phyloP scores from a whole-genome alignment of 331 rosid species.

The Phaseolus coccineus region DNA sequence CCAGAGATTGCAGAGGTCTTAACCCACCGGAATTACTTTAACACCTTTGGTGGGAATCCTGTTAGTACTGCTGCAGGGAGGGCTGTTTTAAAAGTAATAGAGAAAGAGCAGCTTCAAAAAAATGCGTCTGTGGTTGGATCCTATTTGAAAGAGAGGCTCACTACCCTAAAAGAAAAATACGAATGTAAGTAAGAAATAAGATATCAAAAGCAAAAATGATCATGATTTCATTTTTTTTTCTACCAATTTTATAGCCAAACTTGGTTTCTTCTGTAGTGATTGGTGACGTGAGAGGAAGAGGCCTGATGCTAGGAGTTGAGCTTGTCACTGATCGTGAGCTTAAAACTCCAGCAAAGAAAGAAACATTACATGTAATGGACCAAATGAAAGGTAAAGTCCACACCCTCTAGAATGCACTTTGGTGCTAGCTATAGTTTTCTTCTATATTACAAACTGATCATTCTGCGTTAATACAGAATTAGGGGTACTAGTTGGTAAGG shows the following conservation, averaged over 20 bases:
- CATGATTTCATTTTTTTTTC: not conserved
- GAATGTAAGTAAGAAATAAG: constrained; percentile 51
- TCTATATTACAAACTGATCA: not conserved
- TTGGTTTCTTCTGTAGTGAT: constrained; percentile 60
- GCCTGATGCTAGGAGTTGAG: constrained; percentile 91
- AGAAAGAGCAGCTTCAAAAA: constrained; percentile 85
- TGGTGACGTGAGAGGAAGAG: constrained; percentile 94
- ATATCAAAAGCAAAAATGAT: not conserved
- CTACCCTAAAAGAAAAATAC: constrained; percentile 71
- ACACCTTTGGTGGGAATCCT: constrained; percentile 98
- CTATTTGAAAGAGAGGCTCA: constrained; percentile 76
- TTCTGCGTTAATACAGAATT: constrained; percentile 49
- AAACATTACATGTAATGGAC: constrained; percentile 74
- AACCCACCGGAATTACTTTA: constrained; percentile 78
- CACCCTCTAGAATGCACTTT: not conserved
- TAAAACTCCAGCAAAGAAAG: constrained; percentile 89
- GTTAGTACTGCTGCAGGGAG: constrained; percentile 92
- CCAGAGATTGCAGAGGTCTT: constrained; percentile 89
- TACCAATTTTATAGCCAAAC: constrained; percentile 7
- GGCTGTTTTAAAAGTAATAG: constrained; percentile 91
- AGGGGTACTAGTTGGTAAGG: constrained; percentile 80
- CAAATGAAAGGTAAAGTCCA: constrained; percentile 74
- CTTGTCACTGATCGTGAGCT: constrained; percentile 76
- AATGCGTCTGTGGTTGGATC: constrained; percentile 79
- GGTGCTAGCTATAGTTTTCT: constrained; percentile 25